A percentile compares a stretch with the other conserved stretches of the same genome.
phyloP scores from a whole-genome alignment of 2,329 filamentous ascomycete species.

The Aspergillus pseudonomiae region DNA sequence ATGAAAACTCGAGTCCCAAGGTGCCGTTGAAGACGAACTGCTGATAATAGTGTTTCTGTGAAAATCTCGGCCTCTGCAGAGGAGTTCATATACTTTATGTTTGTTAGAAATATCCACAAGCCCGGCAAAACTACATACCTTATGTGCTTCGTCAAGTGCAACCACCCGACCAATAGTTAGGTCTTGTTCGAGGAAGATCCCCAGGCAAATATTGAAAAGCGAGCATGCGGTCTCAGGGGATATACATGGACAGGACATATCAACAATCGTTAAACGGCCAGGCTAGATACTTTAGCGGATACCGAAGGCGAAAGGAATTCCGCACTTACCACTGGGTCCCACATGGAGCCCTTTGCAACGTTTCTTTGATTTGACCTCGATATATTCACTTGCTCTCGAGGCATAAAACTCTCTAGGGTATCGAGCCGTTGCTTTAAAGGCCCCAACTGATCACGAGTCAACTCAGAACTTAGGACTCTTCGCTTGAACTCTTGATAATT shows the following conservation, averaged over 20 bases:
- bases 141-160: conserved; percentile 28
- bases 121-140: conserved; percentile 14
- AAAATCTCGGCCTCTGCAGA: conserved; percentile 36
- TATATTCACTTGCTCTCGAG: conserved; percentile 6
- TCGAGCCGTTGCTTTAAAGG: conserved; percentile 25
- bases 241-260: conserved; percentile 27
- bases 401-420: conserved; percentile 26
- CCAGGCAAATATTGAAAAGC: conserved; percentile 25
- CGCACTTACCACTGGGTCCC: conserved; percentile 17
- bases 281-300: conserved; percentile 1
- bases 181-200: conserved; percentile 25
- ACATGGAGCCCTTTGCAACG: conserved; percentile 7
- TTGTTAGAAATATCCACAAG: background rate
- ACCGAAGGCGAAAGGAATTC: too few relatives aligned
- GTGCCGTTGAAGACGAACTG: conserved; percentile 71
- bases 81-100: conserved; percentile 21
- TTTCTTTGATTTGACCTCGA: background rate
- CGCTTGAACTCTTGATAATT: conserved; percentile 55
- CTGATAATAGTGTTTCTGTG: conserved; percentile 61
- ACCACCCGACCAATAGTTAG: conserved; percentile 17
- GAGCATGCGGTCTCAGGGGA: conserved; percentile 24
- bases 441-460: conserved; percentile 19
- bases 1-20: conserved; percentile 66
- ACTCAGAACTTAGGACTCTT: conserved; percentile 1
- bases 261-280: conserved; percentile 21